phyloP scores from a whole-genome alignment of 176 grass and related monocot genomes.

The Carex scoparia region DNA sequence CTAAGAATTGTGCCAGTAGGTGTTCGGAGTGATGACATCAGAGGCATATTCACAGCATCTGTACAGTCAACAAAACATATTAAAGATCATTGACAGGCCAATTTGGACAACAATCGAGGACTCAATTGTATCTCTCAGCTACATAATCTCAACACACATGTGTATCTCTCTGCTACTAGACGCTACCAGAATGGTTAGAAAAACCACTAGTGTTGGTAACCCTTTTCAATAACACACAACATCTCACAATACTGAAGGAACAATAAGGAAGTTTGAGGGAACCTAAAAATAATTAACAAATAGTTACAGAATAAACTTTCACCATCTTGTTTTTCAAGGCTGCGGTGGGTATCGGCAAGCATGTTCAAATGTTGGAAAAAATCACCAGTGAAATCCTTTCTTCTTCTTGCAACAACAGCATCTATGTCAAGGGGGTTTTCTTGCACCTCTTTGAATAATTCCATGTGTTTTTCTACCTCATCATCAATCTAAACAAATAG shows the following conservation, averaged over 20 bases:
- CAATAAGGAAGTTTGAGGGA: background rate
- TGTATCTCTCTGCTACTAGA: background rate
- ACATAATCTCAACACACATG: background rate
- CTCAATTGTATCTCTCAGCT: background rate
- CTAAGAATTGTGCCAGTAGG: background rate
- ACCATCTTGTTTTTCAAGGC: slow-evolving; percentile 81
- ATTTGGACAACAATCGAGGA: background rate
- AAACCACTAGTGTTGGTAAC: background rate
- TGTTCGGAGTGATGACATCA: background rate
- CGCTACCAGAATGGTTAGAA: background rate
- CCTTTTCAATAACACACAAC: background rate
- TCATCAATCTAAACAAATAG: slow-evolving; percentile 49
- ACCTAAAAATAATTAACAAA: background rate
- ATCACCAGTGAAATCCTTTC: slow-evolving; percentile 70
- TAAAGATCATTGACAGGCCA: background rate
- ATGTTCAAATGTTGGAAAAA: slow-evolving; percentile 81
- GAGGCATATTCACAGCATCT: background rate
- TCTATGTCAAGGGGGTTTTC: slow-evolving; percentile 74
- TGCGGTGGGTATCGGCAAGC: slow-evolving; percentile 49
- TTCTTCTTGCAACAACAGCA: slow-evolving; percentile 64
- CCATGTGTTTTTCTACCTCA: slow-evolving; percentile 90
- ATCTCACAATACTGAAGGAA: background rate
- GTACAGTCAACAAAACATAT: background rate
- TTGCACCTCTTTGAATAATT: slow-evolving; percentile 63
- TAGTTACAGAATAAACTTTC: slow-evolving; percentile 25